Base-by-base conservation (phyloP, 345 rosid species). In the Eutrema heterophyllum region DNA sequence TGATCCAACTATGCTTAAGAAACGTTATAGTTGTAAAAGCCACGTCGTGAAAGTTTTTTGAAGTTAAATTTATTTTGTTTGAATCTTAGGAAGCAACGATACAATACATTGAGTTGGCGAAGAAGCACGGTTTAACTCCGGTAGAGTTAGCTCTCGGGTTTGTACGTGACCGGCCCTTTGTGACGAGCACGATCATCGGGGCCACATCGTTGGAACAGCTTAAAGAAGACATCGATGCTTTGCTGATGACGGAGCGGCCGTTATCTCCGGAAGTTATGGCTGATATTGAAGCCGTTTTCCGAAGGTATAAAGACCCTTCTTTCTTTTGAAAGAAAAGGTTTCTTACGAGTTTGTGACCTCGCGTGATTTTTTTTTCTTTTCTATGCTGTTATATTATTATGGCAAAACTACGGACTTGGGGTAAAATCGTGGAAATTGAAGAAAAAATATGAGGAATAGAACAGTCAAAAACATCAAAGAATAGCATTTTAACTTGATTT, bases 201-300 rank as follows among this genome's bases (percentile, higher is more conserved):
- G 85, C 96, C 36, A 93, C 98, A 69, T 93, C 96, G 0, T 71
- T 90, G 0, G 84, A 82, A 24, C 98, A 94, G 54, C 79, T 91
- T 5, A 88, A 88, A 71, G 98, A 94, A 82, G 91, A 94, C 62
- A 84, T 89, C 4, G 93, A 88, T 77, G 91, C 91, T 64, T 88
- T 89, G 78, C 49, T 86, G 59, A 73, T 80, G 40, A 83, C 88
- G 2, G 83, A 82, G 60, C 80, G 92, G 68, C 98, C 92, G 0
- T 79, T 90, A 73, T 82, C 92, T 4, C 65, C 76, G 0, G 86
- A 88, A 81, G 77, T 88, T 24, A 81, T 78, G 90, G 86, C 81
- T 26, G 97, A 81, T 66, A 81, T 90, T 36, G 98, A 90, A 64
- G 36, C 78, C 7, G 74, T 86, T 24, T 91, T 85, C 84, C 86